Evolutionary conservation across 495 filamentous ascomycete genomes (phyloP), one percentile per base, ranked within the genome.

Genomic region (Articulospora tetracladia): DNA sequence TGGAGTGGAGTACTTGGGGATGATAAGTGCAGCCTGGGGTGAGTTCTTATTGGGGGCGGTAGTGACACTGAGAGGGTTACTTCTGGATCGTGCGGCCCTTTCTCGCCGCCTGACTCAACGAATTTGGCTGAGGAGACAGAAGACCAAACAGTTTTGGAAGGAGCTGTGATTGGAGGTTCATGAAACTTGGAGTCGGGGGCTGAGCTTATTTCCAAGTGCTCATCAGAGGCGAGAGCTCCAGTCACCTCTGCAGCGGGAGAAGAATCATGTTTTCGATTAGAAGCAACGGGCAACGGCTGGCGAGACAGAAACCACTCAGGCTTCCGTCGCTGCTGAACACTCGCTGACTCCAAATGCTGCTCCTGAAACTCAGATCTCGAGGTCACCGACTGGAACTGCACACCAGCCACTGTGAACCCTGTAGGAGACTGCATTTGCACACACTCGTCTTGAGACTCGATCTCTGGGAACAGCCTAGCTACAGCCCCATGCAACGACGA

Each of bases 281-380:
- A n/a, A 3, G 39, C 17, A 44, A 3, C 8, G n/a, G 39, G 30
- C 15, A 34, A n/a, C n/a, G 39, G 39, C 61, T 84, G 77, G 15
- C 83, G 77, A 46, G 73, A 76, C 1, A 86, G 69, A 11, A 72
- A 62, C 81, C 81, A 85, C 17, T 15, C 8, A 15, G 17, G 17
- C n/a, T 44, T 44, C 17, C n/a, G 39, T 17, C 11, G 39, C 39
- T 7, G 10, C 3, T 12, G 39, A 15, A n/a, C 8, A 44, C 17
- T 17, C 39, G 15, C 6, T 15, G 30, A 34, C 15, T 6, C 15
- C 30, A 34, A 34, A 15, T 7, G 8, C 39, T n/a, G 39, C 3
- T 7, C 39, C n/a, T 44, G 39, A 15, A 15, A 7, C n/a, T n/a
- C 15, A 44, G 15, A 7, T 15, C 7, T 7, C 30, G 15, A 7